Conservation (phyloP, 331 rosid genomes). For the Saraca asoca region DNA sequence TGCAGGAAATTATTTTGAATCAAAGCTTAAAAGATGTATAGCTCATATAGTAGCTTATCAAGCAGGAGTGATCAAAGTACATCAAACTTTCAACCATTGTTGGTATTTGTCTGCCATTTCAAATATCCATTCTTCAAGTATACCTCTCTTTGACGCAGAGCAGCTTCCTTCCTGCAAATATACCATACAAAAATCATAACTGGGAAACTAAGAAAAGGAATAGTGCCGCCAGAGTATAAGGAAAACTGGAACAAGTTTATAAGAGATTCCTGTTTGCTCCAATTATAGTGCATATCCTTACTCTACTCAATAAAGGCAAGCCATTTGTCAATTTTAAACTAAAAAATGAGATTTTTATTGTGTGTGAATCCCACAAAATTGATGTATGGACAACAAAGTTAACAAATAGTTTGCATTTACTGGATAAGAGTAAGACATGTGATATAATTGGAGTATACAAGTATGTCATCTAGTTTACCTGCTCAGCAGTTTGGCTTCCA, state of each 20-base stretch:
- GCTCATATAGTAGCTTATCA: constrained; percentile 22
- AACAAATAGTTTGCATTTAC: too few relatives aligned
- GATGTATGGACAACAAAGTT: too few relatives aligned
- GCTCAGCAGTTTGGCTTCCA: constrained; percentile 91
- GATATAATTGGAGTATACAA: too few relatives aligned
- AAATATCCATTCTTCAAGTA: constrained; percentile 30
- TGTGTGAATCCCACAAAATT: too few relatives aligned
- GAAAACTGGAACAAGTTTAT: constrained; percentile 21
- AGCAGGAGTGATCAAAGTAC: constrained; percentile 25
- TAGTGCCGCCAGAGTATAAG: constrained; percentile 3
- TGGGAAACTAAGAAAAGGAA: constrained; percentile 23
- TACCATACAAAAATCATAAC: constrained; percentile 39
- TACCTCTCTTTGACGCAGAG: constrained; percentile 96
- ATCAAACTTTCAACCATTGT: constrained; percentile 26
- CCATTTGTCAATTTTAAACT: too few relatives aligned
- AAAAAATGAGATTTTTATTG: too few relatives aligned
- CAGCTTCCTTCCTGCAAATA: constrained; percentile 92
- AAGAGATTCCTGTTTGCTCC: too few relatives aligned
- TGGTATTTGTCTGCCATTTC: constrained; percentile 35
- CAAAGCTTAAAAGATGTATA: constrained; percentile 1
- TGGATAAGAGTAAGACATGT: too few relatives aligned
- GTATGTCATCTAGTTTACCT: constrained; percentile 41
- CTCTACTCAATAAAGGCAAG: too few relatives aligned
- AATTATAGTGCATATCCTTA: too few relatives aligned
- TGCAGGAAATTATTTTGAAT: constrained; percentile 1